Conservation (phyloP, 768 basidiomycete genomes). For the Lactarius trivialis region DNA sequence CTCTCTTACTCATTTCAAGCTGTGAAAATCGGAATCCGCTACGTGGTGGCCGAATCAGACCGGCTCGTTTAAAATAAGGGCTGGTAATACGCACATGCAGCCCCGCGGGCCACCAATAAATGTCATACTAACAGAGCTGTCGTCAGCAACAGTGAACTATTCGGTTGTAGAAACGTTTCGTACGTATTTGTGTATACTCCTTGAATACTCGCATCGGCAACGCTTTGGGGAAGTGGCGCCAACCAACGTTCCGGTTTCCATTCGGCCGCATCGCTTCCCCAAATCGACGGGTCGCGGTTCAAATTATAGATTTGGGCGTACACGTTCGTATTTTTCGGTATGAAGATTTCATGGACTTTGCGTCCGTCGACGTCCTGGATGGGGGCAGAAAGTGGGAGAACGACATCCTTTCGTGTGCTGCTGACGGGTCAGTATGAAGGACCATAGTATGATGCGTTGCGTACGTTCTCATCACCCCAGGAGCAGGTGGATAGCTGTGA, state of each 20-base stretch:
- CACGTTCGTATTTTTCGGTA: not conserved
- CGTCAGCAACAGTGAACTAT: not conserved
- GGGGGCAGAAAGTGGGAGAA: not conserved
- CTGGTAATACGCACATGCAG: slow-evolving; percentile 3
- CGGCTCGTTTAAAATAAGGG: not conserved
- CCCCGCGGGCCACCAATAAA: slow-evolving; percentile 1
- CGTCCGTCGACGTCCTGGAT: not conserved
- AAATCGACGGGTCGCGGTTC: not conserved
- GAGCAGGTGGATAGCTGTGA: not conserved
- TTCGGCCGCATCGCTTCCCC: not conserved
- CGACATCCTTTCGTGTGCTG: not conserved
- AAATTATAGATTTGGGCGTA: not conserved
- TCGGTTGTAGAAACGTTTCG: not conserved
- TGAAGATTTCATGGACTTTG: not conserved
- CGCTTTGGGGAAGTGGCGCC: not conserved
- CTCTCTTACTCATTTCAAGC: not conserved
- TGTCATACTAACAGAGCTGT: not conserved
- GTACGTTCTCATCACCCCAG: not conserved
- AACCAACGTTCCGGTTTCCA: not conserved
- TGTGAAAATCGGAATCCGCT: not conserved
- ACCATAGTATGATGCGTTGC: not conserved
- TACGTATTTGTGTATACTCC: slow-evolving; percentile 27
- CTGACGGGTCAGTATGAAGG: not conserved
- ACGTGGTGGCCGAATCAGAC: not conserved
- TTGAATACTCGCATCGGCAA: not conserved